phyloP scores from a whole-genome alignment of 2,329 filamentous ascomycete species.

The Fusarium nisikadoi region DNA sequence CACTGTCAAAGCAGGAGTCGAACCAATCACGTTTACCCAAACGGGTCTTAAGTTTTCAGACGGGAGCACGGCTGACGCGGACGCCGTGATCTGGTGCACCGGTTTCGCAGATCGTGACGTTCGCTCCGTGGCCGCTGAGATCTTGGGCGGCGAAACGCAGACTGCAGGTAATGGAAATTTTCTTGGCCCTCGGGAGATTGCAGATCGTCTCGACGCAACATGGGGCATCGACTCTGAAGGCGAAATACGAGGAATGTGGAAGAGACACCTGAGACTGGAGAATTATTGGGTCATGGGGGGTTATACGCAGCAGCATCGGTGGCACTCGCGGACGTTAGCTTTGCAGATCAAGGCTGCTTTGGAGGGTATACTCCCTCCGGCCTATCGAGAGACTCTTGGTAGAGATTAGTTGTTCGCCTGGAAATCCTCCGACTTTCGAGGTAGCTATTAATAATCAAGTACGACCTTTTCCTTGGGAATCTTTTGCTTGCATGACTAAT shows the following conservation, averaged over 20 bases:
- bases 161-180: not conserved
- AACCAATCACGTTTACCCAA: conserved; percentile 1
- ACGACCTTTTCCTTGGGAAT: rapidly evolving
- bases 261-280: conserved; percentile 16
- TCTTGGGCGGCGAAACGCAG: not conserved
- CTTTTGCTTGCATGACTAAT: rapidly evolving
- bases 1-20: conserved; percentile 6
- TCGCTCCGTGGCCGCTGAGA: not conserved
- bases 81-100: conserved; percentile 31
- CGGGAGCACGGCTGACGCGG: not conserved
- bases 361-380: conserved; percentile 19
- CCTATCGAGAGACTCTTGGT: conserved; percentile 10
- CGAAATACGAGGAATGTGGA: conserved; percentile 37
- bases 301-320: conserved; percentile 30
- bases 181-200: not conserved
- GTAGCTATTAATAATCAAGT: not conserved
- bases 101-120: conserved; percentile 20
- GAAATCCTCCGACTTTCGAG: not conserved
- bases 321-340: conserved; percentile 25
- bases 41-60: conserved; percentile 23
- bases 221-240: conserved; percentile 31
- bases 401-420: not conserved
- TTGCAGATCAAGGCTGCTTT: conserved; percentile 33
- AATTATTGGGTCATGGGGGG: conserved; percentile 36
- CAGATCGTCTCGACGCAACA: conserved; percentile 8